A percentile compares a stretch with the other conserved stretches of the same genome.
phyloP scores from a whole-genome alignment of 192 early-diverging fungal species.

The Entrophospora sp. region DNA sequence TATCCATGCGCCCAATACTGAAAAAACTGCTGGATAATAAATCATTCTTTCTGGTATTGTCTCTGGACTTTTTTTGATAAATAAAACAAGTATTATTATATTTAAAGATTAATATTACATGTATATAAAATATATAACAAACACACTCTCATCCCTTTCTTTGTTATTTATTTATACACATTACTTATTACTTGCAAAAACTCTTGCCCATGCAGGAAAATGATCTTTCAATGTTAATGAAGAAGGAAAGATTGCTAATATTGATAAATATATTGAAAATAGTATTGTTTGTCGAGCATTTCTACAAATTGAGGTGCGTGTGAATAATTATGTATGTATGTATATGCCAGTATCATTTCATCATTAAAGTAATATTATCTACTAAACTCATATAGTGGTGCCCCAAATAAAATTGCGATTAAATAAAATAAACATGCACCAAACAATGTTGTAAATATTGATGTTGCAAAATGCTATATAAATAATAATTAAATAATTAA shows the following conservation, averaged over 20 bases:
- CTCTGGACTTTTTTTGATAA: slow-evolving; percentile 22
- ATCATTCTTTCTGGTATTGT: slow-evolving; percentile 30
- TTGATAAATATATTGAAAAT: slow-evolving; percentile 27
- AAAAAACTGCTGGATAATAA: slow-evolving; percentile 25
- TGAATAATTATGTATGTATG: too few species aligned
- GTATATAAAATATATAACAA: background rate
- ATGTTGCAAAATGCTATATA: slow-evolving; percentile 8
- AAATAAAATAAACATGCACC: slow-evolving; percentile 22
- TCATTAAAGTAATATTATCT: too few species aligned
- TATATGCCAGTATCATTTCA: too few species aligned
- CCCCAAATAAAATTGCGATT: slow-evolving; percentile 28
- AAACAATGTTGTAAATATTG: slow-evolving; percentile 10
- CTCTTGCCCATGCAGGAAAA: slow-evolving; percentile 21
- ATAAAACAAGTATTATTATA: background rate
- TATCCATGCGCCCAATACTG: slow-evolving; percentile 36
- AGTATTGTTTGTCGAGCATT: slow-evolving; percentile 22
- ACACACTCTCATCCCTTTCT: background rate
- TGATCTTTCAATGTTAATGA: slow-evolving; percentile 6
- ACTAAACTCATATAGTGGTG: slow-evolving; percentile 25
- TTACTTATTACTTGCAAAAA: slow-evolving; percentile 18
- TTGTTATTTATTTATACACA: background rate
- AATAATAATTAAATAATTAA: background rate
- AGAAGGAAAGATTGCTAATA: slow-evolving; percentile 24
- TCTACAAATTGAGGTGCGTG: too few species aligned
- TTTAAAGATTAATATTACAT: background rate